phyloP scores from a whole-genome alignment of 2,329 filamentous ascomycete species.

The Curvularia verruculosa region DNA sequence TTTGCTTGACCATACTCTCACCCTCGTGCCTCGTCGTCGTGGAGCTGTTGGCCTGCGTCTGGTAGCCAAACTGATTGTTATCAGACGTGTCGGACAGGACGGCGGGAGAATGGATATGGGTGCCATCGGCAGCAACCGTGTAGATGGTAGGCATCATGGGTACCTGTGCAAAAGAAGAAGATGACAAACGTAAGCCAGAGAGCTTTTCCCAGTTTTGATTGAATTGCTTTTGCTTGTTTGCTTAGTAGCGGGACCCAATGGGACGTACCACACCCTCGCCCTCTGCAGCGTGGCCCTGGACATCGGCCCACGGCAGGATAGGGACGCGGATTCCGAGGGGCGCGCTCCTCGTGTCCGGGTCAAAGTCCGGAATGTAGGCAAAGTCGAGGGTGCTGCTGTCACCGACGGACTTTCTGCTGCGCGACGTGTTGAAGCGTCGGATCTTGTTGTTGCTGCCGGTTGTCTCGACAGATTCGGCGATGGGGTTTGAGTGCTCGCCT shows the following conservation, averaged over 20 bases:
- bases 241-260: background rate
- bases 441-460: constrained; percentile 39
- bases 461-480: constrained; percentile 33
- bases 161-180: constrained; percentile 23
- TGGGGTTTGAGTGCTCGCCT: constrained; percentile 56
- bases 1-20: constrained; percentile 51
- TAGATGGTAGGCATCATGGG: constrained; percentile 65
- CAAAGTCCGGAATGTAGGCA: constrained; percentile 62
- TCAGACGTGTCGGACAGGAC: constrained; percentile 66
- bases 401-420: constrained; percentile 60
- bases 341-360: constrained; percentile 49
- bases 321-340: constrained; percentile 55
- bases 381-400: constrained; percentile 69
- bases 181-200: background rate
- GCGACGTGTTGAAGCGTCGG: constrained; percentile 68
- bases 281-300: constrained; percentile 29
- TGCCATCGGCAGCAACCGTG: constrained; percentile 57
- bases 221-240: background rate
- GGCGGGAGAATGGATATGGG: constrained; percentile 56
- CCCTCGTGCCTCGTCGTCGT: constrained; percentile 50
- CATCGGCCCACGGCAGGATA: constrained; percentile 50
- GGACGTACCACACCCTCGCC: constrained; percentile 31
- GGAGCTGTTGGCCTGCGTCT: constrained; percentile 59
- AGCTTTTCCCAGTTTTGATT: background rate
- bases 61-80: constrained; percentile 61